Percentiles rank a stretch among this genome's conserved stretches.
Evolutionary conservation across 75 land plant genomes (phyloP).

Genomic region (Sequoiadendron giganteum): DNA sequence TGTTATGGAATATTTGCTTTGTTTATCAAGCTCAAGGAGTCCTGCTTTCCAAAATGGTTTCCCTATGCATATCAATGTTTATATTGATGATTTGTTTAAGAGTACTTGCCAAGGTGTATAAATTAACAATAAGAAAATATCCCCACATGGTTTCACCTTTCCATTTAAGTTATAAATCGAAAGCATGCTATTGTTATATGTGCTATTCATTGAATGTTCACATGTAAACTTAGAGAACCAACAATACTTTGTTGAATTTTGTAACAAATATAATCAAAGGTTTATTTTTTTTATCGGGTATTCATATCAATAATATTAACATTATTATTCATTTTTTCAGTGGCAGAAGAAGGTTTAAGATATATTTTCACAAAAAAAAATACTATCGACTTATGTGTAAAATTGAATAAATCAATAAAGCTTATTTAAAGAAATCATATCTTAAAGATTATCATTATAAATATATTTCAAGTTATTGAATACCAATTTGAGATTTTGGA

Average conservation of each 20-base stretch:
- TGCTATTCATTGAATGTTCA: not conserved
- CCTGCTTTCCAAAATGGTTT: not conserved
- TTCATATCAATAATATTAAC: too few relatives aligned
- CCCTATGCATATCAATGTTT: not conserved
- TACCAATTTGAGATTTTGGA: too few relatives aligned
- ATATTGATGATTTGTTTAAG: not conserved
- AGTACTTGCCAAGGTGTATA: not conserved
- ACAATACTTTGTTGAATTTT: not conserved
- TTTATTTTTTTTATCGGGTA: too few relatives aligned
- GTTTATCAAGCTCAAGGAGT: not conserved
- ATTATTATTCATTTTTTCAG: too few relatives aligned
- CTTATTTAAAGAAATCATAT: too few relatives aligned
- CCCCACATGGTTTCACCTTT: not conserved
- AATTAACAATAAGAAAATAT: not conserved
- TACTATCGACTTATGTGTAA: too few relatives aligned
- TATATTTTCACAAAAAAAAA: too few relatives aligned
- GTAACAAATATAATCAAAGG: too few relatives aligned
- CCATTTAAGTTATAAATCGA: not conserved
- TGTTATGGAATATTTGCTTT: slow-evolving; percentile 1
- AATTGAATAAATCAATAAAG: too few relatives aligned
- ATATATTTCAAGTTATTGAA: too few relatives aligned
- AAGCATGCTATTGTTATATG: not conserved
- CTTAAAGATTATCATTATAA: too few relatives aligned
- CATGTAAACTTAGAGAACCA: not conserved
- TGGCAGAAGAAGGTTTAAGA: too few relatives aligned